Evolutionary conservation across 2,329 filamentous ascomycete species (phyloP), one percentile per base, ranked within the genome.

Genomic region (Cladosporium sp.): DNA sequence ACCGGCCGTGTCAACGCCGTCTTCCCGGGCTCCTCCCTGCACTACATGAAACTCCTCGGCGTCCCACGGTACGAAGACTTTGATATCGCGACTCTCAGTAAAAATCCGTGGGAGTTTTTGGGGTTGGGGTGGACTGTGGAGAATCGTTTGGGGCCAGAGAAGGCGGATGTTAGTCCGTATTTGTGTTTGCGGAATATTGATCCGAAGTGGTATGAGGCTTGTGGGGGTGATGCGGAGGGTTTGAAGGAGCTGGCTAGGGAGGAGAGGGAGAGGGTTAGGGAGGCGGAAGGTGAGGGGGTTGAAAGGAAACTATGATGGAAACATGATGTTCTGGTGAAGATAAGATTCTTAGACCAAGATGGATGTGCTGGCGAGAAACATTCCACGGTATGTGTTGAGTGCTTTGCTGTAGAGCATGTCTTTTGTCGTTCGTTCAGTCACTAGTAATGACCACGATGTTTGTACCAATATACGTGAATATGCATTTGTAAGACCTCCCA

Each of bases 1-100:
- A 78, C 74, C 1, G 76, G 75, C n/a, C 68, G 75, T 5, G 75
- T 78, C 17, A 72, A 72, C 66, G 76, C 78, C 3, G 69, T 82
- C 1, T 82, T 75, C 74, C 79, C 80, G 0, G 80, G 80, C 3
- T 76, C 73, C 3, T 77, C 74, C 0, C 72, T 82, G 40, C 79
- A 82, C 55, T 82, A 80, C 59, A 69, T 65, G 48, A 66, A 75
- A 56, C 66, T 75, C 9, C 74, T 77, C 17, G 59, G 65, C 37
- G 62, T 58, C 0, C 74, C 74, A 0, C 70, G 76, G 8, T 77
- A 73, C 56, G 75, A 78, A 52, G 75, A 78, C 60, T 76, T 77
- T 48, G 68, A 75, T 0, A 76, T 78, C 49, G 57, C 65, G 35
- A 76, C 75, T 48, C 55, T 66, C 50, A 61, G 74, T 56, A 70